phyloP scores from a whole-genome alignment of 768 basidiomycete species.

The Pleurotus pulmonarius region DNA sequence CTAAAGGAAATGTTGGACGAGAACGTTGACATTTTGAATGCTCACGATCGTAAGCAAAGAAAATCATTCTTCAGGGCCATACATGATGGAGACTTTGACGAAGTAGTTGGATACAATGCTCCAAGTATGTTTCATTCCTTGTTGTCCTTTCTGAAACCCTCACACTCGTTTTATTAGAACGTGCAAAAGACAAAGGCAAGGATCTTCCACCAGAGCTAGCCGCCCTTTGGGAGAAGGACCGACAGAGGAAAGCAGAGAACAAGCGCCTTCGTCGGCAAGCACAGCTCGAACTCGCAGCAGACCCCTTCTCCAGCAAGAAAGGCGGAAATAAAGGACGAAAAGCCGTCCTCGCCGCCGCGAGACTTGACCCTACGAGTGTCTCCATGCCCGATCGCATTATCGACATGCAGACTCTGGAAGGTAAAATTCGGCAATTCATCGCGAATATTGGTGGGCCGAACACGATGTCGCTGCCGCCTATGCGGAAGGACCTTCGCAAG shows the following conservation, averaged over 20 bases:
- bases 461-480: conserved; percentile 73
- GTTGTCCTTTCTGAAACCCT: neutral
- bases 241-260: conserved; percentile 73
- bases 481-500: conserved; percentile 68
- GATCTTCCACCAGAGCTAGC: conserved; percentile 54
- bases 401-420: conserved; percentile 64
- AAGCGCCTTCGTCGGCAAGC: conserved; percentile 62
- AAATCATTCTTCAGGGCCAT: conserved; percentile 62
- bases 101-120: conserved; percentile 32
- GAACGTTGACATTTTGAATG: conserved; percentile 43
- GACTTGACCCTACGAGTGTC: conserved; percentile 41
- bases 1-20: conserved; percentile 59
- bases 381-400: conserved; percentile 50
- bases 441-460: conserved; percentile 43
- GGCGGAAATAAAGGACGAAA: conserved; percentile 69
- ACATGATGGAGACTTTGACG: conserved; percentile 49
- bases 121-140: conserved; percentile 39
- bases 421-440: conserved; percentile 70
- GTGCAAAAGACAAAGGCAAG: conserved; percentile 48
- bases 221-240: conserved; percentile 78
- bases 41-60: conserved; percentile 41
- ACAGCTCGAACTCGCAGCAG: conserved; percentile 52
- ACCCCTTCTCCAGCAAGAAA: conserved; percentile 60
- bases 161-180: conserved; percentile 22
- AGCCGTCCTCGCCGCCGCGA: conserved; percentile 56